A percentile compares a stretch with the other conserved stretches of the same genome.
Conservation (phyloP, 768 basidiomycete genomes). For the Mycena amicta region DNA sequence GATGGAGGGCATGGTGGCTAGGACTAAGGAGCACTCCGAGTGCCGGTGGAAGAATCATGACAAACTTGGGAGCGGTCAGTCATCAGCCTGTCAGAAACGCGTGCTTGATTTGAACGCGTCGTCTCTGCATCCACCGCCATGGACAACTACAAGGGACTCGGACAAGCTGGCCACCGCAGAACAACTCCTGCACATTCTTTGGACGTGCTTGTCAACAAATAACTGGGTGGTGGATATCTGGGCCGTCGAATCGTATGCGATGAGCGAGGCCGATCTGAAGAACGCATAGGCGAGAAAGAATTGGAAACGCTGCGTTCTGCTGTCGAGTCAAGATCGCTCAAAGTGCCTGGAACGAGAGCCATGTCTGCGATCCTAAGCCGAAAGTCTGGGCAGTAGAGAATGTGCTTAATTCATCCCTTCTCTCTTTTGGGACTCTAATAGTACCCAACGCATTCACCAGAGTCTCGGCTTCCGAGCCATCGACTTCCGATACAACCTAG, state of each 20-base stretch:
- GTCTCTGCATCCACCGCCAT: too few relatives aligned
- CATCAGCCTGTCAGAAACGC: too few relatives aligned
- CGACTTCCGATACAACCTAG: slow-evolving; percentile 87
- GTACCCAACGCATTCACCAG: slow-evolving; percentile 62
- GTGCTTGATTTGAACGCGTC: too few relatives aligned
- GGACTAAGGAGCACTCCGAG: not conserved
- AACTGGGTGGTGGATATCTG: slow-evolving; percentile 90
- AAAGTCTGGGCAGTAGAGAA: slow-evolving; percentile 62
- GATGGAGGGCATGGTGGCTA: not conserved
- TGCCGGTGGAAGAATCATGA: too few relatives aligned
- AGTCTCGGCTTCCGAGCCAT: slow-evolving; percentile 68
- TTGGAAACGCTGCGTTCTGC: slow-evolving; percentile 60
- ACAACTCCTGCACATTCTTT: slow-evolving; percentile 91
- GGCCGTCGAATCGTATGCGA: slow-evolving; percentile 76
- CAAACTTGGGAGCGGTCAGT: not conserved
- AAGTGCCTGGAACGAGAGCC: slow-evolving; percentile 70
- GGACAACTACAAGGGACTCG: slow-evolving; percentile 61
- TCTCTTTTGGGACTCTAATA: slow-evolving; percentile 8
- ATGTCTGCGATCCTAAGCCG: slow-evolving; percentile 53
- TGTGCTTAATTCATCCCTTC: slow-evolving; percentile 40
- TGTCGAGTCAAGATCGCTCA: slow-evolving; percentile 59
- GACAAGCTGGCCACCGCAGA: slow-evolving; percentile 72
- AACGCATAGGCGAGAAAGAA: slow-evolving; percentile 70
- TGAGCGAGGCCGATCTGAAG: slow-evolving; percentile 79
- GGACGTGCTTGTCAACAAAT: slow-evolving; percentile 85